Percentiles rank a stretch among this genome's conserved stretches.
Conservation (phyloP, 2,329 filamentous ascomycete species). For the Phialemoniopsis sp. region DNA sequence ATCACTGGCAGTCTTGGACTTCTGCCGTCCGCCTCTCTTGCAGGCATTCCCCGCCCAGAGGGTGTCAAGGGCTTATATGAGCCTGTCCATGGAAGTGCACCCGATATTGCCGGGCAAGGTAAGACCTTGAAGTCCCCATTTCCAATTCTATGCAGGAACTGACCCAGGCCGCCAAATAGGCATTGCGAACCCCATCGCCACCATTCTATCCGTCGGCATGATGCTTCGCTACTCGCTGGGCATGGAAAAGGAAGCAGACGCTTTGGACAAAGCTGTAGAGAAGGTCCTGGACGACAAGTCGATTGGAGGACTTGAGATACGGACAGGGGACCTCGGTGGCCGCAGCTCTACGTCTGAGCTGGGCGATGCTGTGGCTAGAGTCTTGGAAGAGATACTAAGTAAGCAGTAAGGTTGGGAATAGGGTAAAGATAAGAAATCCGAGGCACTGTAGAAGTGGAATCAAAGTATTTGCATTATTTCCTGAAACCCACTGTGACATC, state of each 20-base stretch:
- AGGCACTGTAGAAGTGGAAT: too few species aligned
- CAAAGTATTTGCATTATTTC: too few species aligned
- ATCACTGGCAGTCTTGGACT: slow-evolving; percentile 39
- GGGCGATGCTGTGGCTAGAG: slow-evolving; percentile 13
- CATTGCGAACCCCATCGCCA: slow-evolving; percentile 69
- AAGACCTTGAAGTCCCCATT: too few species aligned
- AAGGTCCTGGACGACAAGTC: slow-evolving; percentile 46
- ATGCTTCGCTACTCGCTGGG: slow-evolving; percentile 70
- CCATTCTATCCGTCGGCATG: slow-evolving; percentile 69
- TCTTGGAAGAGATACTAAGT: too few species aligned
- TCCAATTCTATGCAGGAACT: too few species aligned
- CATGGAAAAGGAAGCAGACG: slow-evolving; percentile 56
- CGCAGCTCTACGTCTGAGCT: slow-evolving; percentile 10
- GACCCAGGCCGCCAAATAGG: too few species aligned
- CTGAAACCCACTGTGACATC: too few species aligned
- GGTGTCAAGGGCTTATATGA: slow-evolving; percentile 69
- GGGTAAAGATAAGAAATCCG: too few species aligned
- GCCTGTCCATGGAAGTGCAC: slow-evolving; percentile 70
- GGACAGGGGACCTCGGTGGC: slow-evolving; percentile 23
- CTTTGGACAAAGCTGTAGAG: slow-evolving; percentile 61
- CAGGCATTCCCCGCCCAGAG: slow-evolving; percentile 31
- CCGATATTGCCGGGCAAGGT: slow-evolving; percentile 70
- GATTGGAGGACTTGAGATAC: slow-evolving; percentile 29
- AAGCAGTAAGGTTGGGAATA: too few species aligned
- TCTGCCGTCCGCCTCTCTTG: slow-evolving; percentile 39